Evolutionary conservation across 1,284 basidiomycete species (phyloP).

Genomic region (Cryptococcus jaspeensis): DNA sequence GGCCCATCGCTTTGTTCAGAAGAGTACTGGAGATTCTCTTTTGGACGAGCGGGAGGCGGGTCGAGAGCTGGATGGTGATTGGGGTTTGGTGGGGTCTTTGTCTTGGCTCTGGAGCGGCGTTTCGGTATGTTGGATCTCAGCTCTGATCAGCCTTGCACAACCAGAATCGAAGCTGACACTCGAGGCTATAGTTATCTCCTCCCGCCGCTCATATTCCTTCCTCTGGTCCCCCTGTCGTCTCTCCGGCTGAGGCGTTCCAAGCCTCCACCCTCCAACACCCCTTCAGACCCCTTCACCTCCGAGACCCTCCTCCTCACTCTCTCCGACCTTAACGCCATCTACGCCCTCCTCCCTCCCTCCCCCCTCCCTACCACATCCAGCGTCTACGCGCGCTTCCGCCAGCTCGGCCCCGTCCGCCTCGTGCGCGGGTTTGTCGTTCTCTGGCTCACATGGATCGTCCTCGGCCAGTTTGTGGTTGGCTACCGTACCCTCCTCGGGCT

Average conservation of each 20-base stretch:
- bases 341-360: constrained; percentile 44
- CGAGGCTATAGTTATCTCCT: constrained; percentile 46
- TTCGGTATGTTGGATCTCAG: constrained; percentile 57
- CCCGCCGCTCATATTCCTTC: constrained; percentile 41
- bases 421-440: constrained; percentile 42
- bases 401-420: constrained; percentile 36
- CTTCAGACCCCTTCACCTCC: constrained; percentile 59
- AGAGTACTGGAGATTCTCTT: constrained; percentile 58
- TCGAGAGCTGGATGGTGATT: constrained; percentile 67
- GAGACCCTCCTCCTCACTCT: constrained; percentile 56
- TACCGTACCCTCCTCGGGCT: constrained; percentile 37
- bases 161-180: background rate
- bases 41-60: constrained; percentile 63
- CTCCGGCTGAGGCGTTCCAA: constrained; percentile 56
- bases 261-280: constrained; percentile 29
- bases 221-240: constrained; percentile 30
- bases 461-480: constrained; percentile 35
- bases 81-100: constrained; percentile 75
- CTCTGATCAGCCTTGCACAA: background rate
- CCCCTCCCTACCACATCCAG: constrained; percentile 25
- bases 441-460: constrained; percentile 46
- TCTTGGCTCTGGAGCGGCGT: constrained; percentile 59
- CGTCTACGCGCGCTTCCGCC: constrained; percentile 36
- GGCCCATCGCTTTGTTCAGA: constrained; percentile 58
- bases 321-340: constrained; percentile 48